A percentile compares a stretch with the other conserved stretches of the same genome.
These are phyloP conservation scores for Wickerhamomyces sydowiorum DNA, from an alignment of 805 yeast genomes.

Conservation along the genomic window DNA sequence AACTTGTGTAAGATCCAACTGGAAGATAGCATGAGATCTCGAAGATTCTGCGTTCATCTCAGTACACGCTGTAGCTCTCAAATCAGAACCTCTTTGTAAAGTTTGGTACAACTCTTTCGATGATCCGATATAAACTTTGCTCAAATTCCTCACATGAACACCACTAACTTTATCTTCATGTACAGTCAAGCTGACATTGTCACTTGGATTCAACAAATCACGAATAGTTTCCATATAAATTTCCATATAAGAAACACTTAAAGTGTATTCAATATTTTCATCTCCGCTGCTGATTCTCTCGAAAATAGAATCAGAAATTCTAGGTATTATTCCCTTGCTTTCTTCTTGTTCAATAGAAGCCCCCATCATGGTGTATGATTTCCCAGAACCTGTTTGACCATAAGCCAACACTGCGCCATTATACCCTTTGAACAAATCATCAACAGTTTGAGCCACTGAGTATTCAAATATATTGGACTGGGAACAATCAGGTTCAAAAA, in stretches of 20 bases:
- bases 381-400: conserved; percentile 79
- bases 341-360: conserved; percentile 22
- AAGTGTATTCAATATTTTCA: conserved; percentile 50
- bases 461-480: conserved; percentile 58
- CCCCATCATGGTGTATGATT: conserved; percentile 76
- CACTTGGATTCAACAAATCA: conserved; percentile 53
- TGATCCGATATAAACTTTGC: conserved; percentile 52
- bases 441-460: conserved; percentile 56
- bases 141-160: conserved; percentile 65
- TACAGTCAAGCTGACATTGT: conserved; percentile 33
- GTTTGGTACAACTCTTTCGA: conserved; percentile 52
- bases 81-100: conserved; percentile 51
- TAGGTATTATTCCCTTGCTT: conserved; percentile 59
- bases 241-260: conserved; percentile 71
- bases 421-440: conserved; percentile 67
- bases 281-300: conserved; percentile 39
- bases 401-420: conserved; percentile 75
- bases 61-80: conserved; percentile 56
- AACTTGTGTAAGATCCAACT: conserved; percentile 60
- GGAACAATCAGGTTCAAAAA: conserved; percentile 43
- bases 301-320: conserved; percentile 65
- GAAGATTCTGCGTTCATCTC: conserved; percentile 70
- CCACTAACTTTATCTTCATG: conserved; percentile 64
- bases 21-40: conserved; percentile 76
- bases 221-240: conserved; percentile 71